Conservation (phyloP, 352 stramenopile genomes). For the Phytophthora ohioensis region DNA sequence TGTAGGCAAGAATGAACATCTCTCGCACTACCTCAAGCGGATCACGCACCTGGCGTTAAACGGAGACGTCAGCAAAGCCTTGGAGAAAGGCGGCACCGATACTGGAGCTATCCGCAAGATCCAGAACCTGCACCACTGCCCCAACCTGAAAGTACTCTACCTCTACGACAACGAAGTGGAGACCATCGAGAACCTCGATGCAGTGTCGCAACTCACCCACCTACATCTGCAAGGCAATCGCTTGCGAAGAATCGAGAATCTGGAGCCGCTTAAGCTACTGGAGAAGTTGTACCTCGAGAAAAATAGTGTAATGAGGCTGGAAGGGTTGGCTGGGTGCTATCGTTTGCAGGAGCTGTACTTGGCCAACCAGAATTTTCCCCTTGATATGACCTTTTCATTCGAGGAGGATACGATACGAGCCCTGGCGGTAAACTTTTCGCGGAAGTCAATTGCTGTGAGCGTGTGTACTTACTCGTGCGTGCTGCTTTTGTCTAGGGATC, state of each 20-base stretch:
- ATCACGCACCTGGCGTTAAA: conserved; percentile 78
- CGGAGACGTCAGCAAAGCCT: conserved; percentile 50
- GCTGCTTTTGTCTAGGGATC: conserved; percentile 41
- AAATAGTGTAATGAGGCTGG: conserved; percentile 67
- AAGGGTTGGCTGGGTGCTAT: conserved; percentile 46
- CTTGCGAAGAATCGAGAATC: conserved; percentile 58
- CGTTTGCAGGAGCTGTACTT: conserved; percentile 73
- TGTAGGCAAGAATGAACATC: conserved; percentile 68
- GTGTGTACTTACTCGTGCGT: not conserved
- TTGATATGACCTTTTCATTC: conserved; percentile 50
- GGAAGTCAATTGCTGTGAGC: not conserved
- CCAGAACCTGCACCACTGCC: conserved; percentile 69
- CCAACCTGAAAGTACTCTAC: conserved; percentile 78
- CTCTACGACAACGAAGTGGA: conserved; percentile 82
- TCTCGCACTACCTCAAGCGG: conserved; percentile 77
- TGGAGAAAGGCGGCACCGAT: conserved; percentile 7
- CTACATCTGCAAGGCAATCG: conserved; percentile 80
- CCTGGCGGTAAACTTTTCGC: conserved; percentile 42
- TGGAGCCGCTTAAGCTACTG: conserved; percentile 49
- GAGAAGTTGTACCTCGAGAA: conserved; percentile 83
- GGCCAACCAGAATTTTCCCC: conserved; percentile 60
- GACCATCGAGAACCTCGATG: conserved; percentile 62
- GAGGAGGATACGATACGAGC: conserved; percentile 51
- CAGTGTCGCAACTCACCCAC: conserved; percentile 65
- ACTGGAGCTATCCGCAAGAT: conserved; percentile 48